Evolutionary conservation across 345 rosid species (phyloP), one percentile per base, ranked within the genome.

Genomic region (Streptanthus diversifolius): DNA sequence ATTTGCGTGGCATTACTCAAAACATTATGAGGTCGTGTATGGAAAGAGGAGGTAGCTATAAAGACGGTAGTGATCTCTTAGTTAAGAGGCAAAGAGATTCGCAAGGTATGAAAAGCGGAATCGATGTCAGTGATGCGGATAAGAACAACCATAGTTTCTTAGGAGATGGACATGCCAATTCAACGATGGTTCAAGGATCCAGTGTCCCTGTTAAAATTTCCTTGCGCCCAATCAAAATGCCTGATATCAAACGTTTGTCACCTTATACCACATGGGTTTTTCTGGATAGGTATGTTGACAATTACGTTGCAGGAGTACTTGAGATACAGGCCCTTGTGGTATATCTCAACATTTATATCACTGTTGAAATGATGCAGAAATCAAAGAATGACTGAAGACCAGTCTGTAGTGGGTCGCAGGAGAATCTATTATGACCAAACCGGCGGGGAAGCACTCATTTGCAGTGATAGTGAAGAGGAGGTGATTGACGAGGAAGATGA

Each of bases 381-480:
- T 77, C 99, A 95, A 76, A 92, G 99, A 86, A 95, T 95, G 99
- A 95, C 97, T 1, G 99, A 92, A 78, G 99, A 92, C 80, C 98
- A 92, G 68, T 95, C 99, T 11, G 97, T 95, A 60, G 85, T 95
- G 69, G 98, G 99, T 58, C 87, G 99, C 62, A 84, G 99, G 86
- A 90, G 99, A 77, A 95, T 95, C 25, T 92, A 92, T 83, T 95
- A 92, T 82, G 99, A 91, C 77, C 98, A 88, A 76, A 91, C 83
- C 80, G 96, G 97, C 2, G 93, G 99, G 25, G 99, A 95, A 86
- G 97, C 99, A 43, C 96, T 95, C 69, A 92, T 95, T 68, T 95
- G 99, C 81, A 95, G 99, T 84, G 99, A 95, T 67, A 95, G 98
- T 66, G 99, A 95, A 78, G 99, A 95, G 80, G 99, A 95, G 80